A percentile compares a stretch with the other conserved stretches of the same genome.
phyloP scores from a whole-genome alignment of 176 grass and related monocot genomes.

The Aegilops umbellulata region DNA sequence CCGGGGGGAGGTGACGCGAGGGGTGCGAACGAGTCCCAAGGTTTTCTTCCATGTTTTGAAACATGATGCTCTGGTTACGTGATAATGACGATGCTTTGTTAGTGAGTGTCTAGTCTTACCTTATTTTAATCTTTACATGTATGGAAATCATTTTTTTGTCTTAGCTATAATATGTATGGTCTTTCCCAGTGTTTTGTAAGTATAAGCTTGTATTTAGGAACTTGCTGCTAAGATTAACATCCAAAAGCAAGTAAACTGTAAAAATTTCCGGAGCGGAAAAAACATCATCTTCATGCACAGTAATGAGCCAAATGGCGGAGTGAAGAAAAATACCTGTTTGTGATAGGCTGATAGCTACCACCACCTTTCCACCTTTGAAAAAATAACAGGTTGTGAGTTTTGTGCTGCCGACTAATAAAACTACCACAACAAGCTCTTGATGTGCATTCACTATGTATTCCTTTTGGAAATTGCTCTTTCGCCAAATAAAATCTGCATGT shows the following conservation, averaged over 20 bases:
- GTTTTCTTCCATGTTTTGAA: no score
- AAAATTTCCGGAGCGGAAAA: neutral
- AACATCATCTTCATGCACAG: neutral
- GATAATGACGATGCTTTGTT: neutral
- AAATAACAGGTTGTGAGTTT: neutral
- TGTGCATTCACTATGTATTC: neutral
- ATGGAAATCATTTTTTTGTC: no score
- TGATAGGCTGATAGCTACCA: neutral
- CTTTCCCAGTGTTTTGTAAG: no score
- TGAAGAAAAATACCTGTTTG: neutral
- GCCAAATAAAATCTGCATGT: no score
- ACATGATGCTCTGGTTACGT: constrained; percentile 13
- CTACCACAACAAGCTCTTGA: neutral
- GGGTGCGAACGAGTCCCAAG: no score
- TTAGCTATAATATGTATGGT: no score
- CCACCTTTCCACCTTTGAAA: neutral
- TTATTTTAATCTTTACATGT: no score
- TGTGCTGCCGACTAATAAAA: neutral
- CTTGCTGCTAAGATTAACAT: neutral
- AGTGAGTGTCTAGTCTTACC: neutral
- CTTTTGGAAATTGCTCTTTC: no score
- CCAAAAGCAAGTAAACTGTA: neutral
- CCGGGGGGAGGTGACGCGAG: no score
- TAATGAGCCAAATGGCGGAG: neutral
- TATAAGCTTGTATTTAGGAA: neutral